Conservation (phyloP, 345 rosid species). For the Euphorbia pulcherrima region DNA sequence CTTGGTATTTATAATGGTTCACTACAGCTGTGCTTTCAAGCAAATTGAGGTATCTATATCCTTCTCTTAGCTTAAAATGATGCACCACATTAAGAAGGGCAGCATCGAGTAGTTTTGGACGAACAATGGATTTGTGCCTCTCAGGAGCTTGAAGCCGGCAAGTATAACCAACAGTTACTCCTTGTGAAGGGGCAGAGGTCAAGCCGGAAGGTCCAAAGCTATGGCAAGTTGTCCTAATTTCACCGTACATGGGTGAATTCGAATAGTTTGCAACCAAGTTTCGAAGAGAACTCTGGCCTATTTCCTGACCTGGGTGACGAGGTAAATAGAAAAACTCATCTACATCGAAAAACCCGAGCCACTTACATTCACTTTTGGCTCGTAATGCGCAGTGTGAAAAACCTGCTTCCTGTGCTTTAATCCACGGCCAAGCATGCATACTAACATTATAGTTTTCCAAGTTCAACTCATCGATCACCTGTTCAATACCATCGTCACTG, state of each 20-base stretch:
- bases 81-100: constrained; percentile 87
- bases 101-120: constrained; percentile 50
- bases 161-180: constrained; percentile 83
- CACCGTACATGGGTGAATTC: constrained; percentile 47
- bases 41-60: constrained; percentile 55
- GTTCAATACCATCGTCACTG: constrained; percentile 64
- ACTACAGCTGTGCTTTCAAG: constrained; percentile 59
- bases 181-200: constrained; percentile 60
- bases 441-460: constrained; percentile 57
- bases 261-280: constrained; percentile 68
- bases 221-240: constrained; percentile 81
- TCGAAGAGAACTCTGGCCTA: constrained; percentile 51
- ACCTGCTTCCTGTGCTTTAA: constrained; percentile 95
- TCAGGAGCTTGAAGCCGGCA: constrained; percentile 81
- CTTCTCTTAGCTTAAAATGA: constrained; percentile 63
- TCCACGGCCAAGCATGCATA: constrained; percentile 92
- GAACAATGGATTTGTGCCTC: constrained; percentile 81
- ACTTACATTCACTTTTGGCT: constrained; percentile 71
- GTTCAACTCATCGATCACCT: constrained; percentile 56
- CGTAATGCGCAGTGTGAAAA: constrained; percentile 86
- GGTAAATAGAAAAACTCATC: constrained; percentile 92
- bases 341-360: constrained; percentile 95
- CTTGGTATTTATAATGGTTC: constrained; percentile 97
- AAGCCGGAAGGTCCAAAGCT: constrained; percentile 92
- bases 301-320: constrained; percentile 31